A percentile compares a stretch with the other conserved stretches of the same genome.
Conservation (phyloP, 768 basidiomycete genomes). For the Nidularia sp. region DNA sequence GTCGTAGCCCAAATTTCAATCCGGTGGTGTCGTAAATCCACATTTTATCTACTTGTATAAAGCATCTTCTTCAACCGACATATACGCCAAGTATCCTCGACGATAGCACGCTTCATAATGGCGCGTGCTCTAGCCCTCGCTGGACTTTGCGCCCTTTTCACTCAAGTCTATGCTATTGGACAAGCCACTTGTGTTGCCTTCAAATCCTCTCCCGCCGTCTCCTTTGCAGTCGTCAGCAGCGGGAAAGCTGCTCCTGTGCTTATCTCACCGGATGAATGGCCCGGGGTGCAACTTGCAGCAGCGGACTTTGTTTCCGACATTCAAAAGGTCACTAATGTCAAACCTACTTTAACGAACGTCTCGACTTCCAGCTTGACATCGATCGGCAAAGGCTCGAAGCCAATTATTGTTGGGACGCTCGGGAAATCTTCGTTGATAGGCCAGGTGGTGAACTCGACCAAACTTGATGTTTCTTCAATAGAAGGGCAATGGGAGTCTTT, state of each 20-base stretch:
- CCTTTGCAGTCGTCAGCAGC: constrained; percentile 41
- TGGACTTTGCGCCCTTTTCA: constrained; percentile 7
- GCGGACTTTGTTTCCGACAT: constrained; percentile 61
- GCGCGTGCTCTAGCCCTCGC: constrained; percentile 6
- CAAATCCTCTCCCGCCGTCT: constrained; percentile 20
- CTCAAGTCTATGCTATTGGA: constrained; percentile 35
- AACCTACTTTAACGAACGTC: constrained; percentile 47
- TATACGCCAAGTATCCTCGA: neutral
- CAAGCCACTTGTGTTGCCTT: constrained; percentile 47
- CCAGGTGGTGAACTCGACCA: constrained; percentile 45
- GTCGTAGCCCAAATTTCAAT: neutral
- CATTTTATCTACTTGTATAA: neutral
- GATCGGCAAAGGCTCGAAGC: constrained; percentile 21
- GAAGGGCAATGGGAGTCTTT: constrained; percentile 68
- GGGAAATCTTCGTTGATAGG: constrained; percentile 53
- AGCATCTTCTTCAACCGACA: too few species aligned
- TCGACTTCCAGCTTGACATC: constrained; percentile 24
- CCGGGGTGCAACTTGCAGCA: constrained; percentile 59
- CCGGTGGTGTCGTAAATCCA: neutral
- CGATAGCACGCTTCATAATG: neutral
- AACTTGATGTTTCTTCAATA: constrained; percentile 52
- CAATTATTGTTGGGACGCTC: constrained; percentile 65
- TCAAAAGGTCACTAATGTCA: constrained; percentile 50
- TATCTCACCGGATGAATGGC: constrained; percentile 55
- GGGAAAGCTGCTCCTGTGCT: constrained; percentile 45